Evolutionary conservation across 1,284 basidiomycete species (phyloP), one percentile per base, ranked within the genome.

Genomic region (Sanghuangporus baumii): DNA sequence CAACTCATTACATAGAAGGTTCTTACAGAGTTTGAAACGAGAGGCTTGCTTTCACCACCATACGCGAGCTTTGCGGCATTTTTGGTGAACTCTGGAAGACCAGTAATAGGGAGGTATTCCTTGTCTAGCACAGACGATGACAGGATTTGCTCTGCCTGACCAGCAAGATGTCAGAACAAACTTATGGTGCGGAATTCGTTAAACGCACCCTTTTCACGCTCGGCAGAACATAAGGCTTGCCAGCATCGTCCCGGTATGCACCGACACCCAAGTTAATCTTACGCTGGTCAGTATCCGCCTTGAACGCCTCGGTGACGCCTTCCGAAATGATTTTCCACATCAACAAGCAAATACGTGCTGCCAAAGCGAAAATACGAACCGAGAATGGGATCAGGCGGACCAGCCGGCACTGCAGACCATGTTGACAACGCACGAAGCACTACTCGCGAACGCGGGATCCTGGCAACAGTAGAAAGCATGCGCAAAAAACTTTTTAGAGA

Each of bases 251-350:
- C 67, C 97, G 87, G 85, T 99, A 93, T 20, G 91, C 91, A 73
- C 94, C 94, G 67, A 96, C 94, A 74, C 96, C 96, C 62, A 99
- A 83, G 81, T 99, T 99, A 75, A 98, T 98, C 79, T 99, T 99
- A 71, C 88, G 87, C 20, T 92, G 79, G 73, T 91, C 86, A 69
- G 87, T 87, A 84, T 97, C 94, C 61, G 91, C 90, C 81, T 96
- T 98, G 85, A 95, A 97, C 31, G 95, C 94, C 76, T 97, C 95
- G 47, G 91, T 89, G 64, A 97, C 87, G 69, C 93, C 93, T 84
- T 40, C 59, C 38, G 3, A 47, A 23, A 61, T 47, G 58, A 57
- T 57, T 31, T 68, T 2, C 59, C 66, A 61, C 52, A 52, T 60
- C 58, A 31, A 18, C 37, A 54, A 7, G 31, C 8, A 31, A 8